phyloP scores from a whole-genome alignment of 331 rosid species.

The Prunus yedoensis region DNA sequence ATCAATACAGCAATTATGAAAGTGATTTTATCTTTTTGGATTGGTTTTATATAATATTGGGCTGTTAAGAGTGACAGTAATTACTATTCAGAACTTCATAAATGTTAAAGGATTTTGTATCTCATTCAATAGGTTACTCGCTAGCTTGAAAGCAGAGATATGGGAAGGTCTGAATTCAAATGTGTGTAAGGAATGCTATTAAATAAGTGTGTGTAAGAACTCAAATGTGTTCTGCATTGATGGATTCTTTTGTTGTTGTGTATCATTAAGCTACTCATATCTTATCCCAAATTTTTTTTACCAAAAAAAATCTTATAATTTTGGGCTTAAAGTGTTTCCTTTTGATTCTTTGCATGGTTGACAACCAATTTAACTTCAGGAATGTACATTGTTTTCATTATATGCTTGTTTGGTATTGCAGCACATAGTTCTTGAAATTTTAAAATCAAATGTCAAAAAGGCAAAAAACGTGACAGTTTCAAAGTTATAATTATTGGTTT shows the following conservation, averaged over 20 bases:
- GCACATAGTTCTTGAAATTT: neutral
- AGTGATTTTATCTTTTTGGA: neutral
- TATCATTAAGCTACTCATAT: neutral
- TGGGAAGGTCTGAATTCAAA: neutral
- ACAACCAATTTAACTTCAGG: neutral
- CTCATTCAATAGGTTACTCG: neutral
- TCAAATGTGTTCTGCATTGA: conserved; percentile 9
- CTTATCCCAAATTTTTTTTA: neutral
- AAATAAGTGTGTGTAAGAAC: neutral
- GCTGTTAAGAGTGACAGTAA: neutral
- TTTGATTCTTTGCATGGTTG: neutral
- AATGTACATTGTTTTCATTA: neutral
- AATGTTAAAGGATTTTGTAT: neutral
- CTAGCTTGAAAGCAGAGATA: neutral
- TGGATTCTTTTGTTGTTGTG: neutral
- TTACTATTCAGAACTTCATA: neutral
- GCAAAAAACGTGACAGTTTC: neutral
- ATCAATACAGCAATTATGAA: neutral
- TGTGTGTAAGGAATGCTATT: neutral
- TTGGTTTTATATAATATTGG: neutral
- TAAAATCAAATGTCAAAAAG: neutral
- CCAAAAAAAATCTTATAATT: neutral
- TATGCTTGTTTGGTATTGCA: neutral
- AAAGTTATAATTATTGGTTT: neutral
- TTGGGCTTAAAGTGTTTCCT: neutral